Conservation (phyloP, 1,284 basidiomycete species). For the Moesziomyces sp. region DNA sequence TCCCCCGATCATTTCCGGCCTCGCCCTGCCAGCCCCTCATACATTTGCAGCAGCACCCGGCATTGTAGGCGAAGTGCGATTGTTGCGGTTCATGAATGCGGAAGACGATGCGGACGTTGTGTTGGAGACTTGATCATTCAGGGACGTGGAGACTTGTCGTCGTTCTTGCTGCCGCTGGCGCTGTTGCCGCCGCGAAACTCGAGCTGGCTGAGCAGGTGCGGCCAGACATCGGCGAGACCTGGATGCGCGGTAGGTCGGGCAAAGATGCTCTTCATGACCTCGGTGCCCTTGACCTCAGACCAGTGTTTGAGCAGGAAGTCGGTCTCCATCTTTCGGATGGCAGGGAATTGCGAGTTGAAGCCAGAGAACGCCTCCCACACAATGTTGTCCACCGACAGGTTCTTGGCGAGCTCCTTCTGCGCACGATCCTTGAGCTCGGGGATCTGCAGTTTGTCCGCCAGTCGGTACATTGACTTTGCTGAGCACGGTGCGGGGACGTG, state of each 20-base stretch:
- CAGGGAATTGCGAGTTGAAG: constrained; percentile 82
- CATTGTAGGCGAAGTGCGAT: too few relatives aligned
- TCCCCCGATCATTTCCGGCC: too few relatives aligned
- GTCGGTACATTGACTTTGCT: constrained; percentile 85
- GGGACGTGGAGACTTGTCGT: not conserved
- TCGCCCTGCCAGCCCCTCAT: too few relatives aligned
- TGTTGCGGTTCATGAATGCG: not conserved
- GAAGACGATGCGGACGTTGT: constrained; percentile 2
- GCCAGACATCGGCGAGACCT: constrained; percentile 60
- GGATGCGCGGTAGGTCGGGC: constrained; percentile 51
- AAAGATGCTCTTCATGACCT: constrained; percentile 81
- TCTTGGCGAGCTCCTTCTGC: constrained; percentile 80
- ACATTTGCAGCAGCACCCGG: too few relatives aligned
- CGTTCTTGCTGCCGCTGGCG: constrained; percentile 11
- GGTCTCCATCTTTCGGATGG: constrained; percentile 75
- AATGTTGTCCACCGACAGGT: constrained; percentile 81
- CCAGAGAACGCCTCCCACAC: constrained; percentile 86
- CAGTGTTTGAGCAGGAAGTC: constrained; percentile 72
- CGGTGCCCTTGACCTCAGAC: constrained; percentile 80
- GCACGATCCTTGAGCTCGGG: constrained; percentile 77
- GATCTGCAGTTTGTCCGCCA: constrained; percentile 77
- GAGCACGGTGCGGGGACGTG: constrained; percentile 80
- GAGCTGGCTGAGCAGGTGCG: constrained; percentile 51
- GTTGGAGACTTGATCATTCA: not conserved
- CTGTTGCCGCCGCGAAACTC: constrained; percentile 40